These are phyloP conservation scores for Astrocystis sublimbata DNA, from an alignment of 495 filamentous ascomycete species.

Conservation along the genomic window DNA sequence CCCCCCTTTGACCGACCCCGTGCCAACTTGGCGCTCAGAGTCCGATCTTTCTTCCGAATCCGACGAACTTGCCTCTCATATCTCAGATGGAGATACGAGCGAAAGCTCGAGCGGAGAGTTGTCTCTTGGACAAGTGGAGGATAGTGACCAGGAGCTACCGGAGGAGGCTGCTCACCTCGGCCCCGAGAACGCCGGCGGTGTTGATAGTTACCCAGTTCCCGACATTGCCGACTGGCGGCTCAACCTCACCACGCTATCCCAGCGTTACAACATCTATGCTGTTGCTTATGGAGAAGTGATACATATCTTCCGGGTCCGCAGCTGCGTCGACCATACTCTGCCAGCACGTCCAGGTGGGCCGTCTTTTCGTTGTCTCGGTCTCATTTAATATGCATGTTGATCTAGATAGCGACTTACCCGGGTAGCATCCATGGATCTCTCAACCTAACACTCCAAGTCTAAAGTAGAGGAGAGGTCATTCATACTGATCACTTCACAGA, in stretches of 20 bases:
- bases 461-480: background rate
- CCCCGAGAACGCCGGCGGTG: background rate
- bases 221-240: conserved; percentile 39
- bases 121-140: background rate
- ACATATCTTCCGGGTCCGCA: conserved; percentile 70
- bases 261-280: conserved; percentile 66
- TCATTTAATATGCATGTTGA: background rate
- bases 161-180: background rate
- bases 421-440: background rate
- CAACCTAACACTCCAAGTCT: background rate
- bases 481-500: conserved; percentile 25
- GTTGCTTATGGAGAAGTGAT: conserved; percentile 71
- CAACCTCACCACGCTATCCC: conserved; percentile 54
- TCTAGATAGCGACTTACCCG: background rate
- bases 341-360: conserved; percentile 48
- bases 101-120: background rate
- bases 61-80: background rate
- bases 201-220: conserved; percentile 30
- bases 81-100: background rate
- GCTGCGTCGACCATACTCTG: conserved; percentile 61
- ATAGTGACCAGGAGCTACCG: background rate
- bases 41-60: background rate
- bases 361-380: too few relatives aligned
- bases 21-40: background rate
- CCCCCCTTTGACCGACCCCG: background rate